Conservation (phyloP, 176 grass and related monocot genomes). For the Rhynchospora tenuis region DNA sequence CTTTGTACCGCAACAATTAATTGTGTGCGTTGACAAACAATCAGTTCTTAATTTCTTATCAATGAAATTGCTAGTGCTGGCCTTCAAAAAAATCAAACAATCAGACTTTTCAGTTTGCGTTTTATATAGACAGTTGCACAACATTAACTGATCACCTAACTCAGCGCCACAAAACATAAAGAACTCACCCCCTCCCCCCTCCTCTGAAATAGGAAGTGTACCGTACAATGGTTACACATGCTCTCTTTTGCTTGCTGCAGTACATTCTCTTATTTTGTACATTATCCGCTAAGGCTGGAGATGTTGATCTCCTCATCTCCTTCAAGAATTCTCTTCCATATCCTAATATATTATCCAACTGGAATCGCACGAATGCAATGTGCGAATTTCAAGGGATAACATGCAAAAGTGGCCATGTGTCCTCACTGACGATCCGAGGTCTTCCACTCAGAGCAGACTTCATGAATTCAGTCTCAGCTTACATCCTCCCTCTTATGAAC, state of each 20-base stretch:
- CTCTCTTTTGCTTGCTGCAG: neutral
- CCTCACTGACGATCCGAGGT: slow-evolving; percentile 38
- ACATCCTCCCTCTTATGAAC: slow-evolving; percentile 40
- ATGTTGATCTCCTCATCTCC: slow-evolving; percentile 55
- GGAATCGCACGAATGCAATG: slow-evolving; percentile 29
- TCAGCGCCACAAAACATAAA: too few species aligned
- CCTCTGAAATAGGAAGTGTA: too few species aligned
- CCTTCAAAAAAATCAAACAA: too few species aligned
- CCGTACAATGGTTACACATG: too few species aligned
- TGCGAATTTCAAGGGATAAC: slow-evolving; percentile 54
- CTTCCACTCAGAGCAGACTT: slow-evolving; percentile 57
- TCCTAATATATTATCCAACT: slow-evolving; percentile 25
- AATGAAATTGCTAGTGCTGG: too few species aligned
- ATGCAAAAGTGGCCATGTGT: slow-evolving; percentile 43
- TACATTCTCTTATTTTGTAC: neutral
- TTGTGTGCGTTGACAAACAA: too few species aligned
- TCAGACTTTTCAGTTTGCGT: too few species aligned
- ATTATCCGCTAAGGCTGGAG: neutral
- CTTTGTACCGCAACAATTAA: too few species aligned
- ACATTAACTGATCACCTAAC: too few species aligned
- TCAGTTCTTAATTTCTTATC: too few species aligned
- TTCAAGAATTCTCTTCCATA: slow-evolving; percentile 48
- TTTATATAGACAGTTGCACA: too few species aligned
- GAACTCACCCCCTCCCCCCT: too few species aligned
- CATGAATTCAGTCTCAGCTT: slow-evolving; percentile 31